Evolutionary conservation across 345 rosid species (phyloP).

Genomic region (Eucalyptus curtisii): DNA sequence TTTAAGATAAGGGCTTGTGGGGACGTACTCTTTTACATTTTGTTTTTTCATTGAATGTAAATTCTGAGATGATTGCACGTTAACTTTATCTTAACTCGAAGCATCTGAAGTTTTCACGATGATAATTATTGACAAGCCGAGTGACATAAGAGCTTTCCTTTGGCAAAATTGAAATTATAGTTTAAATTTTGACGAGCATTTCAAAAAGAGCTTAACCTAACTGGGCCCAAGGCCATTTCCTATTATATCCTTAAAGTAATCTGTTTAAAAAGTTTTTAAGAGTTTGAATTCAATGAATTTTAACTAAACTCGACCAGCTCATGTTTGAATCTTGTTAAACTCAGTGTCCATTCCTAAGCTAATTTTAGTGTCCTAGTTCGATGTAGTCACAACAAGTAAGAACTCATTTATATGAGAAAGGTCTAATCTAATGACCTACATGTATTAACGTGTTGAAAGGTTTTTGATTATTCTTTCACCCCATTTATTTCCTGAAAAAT

Average conservation of each 20-base stretch:
- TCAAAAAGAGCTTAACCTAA: background rate
- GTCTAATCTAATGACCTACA: background rate
- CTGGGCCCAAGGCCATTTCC: background rate
- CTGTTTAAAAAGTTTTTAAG: background rate
- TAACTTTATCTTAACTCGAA: background rate
- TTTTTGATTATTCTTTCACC: background rate
- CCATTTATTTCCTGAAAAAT: background rate
- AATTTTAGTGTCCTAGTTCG: background rate
- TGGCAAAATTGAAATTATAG: background rate
- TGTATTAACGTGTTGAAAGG: background rate
- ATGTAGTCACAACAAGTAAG: background rate
- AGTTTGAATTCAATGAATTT: background rate
- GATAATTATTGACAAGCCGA: background rate
- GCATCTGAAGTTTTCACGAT: background rate
- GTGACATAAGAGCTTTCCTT: background rate
- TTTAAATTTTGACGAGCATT: background rate
- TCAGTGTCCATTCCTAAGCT: background rate
- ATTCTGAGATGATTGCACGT: accelerated
- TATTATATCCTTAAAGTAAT: background rate
- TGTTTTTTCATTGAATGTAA: background rate
- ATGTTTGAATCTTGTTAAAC: background rate
- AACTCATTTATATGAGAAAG: background rate
- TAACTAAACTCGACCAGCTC: background rate
- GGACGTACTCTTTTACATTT: background rate
- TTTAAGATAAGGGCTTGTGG: background rate